These are phyloP conservation scores for Ajuga chamaepitys DNA, from an alignment of 257 asterid species.

Conservation along the genomic window DNA sequence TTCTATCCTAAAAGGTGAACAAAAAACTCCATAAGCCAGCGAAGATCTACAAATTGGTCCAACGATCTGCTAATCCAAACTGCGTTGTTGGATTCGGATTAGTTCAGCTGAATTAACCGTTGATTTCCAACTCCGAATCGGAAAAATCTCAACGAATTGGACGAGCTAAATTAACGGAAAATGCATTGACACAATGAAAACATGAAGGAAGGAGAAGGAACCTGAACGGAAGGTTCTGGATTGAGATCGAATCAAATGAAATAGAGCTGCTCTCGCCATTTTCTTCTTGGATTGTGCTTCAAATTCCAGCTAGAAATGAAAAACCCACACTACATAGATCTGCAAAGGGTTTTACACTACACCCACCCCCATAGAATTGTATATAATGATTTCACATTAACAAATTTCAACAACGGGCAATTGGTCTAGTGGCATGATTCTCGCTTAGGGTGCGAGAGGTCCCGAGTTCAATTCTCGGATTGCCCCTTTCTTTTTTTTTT, in stretches of 20 bases:
- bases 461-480: conserved; percentile 40
- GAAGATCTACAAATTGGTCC: background rate
- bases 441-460: conserved; percentile 88
- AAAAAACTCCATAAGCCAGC: background rate
- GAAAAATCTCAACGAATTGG: background rate
- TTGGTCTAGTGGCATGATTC: conserved; percentile 93
- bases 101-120: background rate
- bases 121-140: background rate
- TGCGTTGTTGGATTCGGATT: background rate
- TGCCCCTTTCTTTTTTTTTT: background rate
- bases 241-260: conserved; percentile 54
- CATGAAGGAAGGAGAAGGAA: conserved; percentile 9
- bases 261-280: conserved; percentile 58
- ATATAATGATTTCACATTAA: too few relatives aligned
- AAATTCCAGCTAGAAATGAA: background rate
- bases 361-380: too few relatives aligned
- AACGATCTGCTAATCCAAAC: too few relatives aligned
- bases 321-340: background rate
- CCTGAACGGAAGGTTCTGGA: conserved; percentile 45
- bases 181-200: background rate
- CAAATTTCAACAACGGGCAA: too few relatives aligned
- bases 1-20: background rate
- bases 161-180: background rate
- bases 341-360: conserved; percentile 6
- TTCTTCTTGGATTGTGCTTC: background rate